Conservation (phyloP, 2,329 filamentous ascomycete species). For the Ceratocystis cubensis region DNA sequence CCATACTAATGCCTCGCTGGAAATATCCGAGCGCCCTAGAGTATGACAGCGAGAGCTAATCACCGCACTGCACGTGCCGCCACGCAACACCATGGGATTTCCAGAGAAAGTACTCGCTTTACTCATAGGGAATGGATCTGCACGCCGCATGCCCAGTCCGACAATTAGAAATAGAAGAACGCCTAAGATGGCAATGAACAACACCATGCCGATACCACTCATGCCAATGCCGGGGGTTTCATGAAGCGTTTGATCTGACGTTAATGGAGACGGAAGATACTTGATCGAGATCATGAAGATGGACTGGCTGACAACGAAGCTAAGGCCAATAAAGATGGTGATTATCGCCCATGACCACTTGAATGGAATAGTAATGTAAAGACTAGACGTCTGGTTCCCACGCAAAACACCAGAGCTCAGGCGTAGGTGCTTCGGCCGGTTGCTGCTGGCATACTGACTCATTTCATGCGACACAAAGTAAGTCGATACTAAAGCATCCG, state of each 20-base stretch:
- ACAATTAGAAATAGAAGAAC: conserved; percentile 29
- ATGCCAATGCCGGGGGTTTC: conserved; percentile 31
- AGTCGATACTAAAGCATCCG: conserved; percentile 36
- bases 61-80: conserved; percentile 41
- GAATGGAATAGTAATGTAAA: conserved; percentile 40
- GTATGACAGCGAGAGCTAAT: conserved; percentile 39
- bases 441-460: conserved; percentile 31
- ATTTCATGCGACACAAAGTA: conserved; percentile 41
- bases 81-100: conserved; percentile 38
- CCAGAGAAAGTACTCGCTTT: conserved; percentile 31
- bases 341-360: conserved; percentile 36
- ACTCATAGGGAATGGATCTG: conserved; percentile 28
- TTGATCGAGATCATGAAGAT: conserved; percentile 30
- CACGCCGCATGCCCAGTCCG: conserved; percentile 32
- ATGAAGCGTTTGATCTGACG: conserved; percentile 17
- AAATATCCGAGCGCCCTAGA: conserved; percentile 25
- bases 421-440: conserved; percentile 29
- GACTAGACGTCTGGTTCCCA: conserved; percentile 36
- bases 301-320: conserved; percentile 37
- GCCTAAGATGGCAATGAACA: conserved; percentile 32
- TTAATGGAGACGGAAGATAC: conserved; percentile 22
- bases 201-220: conserved; percentile 33
- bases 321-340: conserved; percentile 33
- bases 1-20: conserved; percentile 32
- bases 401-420: conserved; percentile 35